Percentiles rank a stretch among this genome's conserved stretches.
Evolutionary conservation across 1,284 basidiomycete genomes (phyloP).

Genomic region (Anthracocystis setariae): DNA sequence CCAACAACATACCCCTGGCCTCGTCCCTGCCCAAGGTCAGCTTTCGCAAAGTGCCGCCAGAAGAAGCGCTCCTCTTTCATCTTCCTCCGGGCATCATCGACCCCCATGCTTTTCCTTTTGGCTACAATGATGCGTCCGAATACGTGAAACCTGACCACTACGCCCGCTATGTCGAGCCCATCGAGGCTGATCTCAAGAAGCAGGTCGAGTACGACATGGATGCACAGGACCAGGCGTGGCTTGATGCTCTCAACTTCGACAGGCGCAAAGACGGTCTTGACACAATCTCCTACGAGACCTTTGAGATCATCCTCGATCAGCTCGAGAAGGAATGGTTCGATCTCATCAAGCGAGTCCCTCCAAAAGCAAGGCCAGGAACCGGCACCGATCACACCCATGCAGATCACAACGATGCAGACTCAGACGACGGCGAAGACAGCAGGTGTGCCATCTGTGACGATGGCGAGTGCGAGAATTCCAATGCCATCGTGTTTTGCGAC

Average conservation of each 20-base stretch:
- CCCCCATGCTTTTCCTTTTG: conserved; percentile 54
- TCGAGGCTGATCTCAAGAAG: conserved; percentile 87
- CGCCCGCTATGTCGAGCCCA: conserved; percentile 89
- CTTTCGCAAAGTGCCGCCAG: conserved; percentile 53
- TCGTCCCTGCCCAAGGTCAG: conserved; percentile 60
- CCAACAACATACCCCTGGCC: conserved; percentile 59
- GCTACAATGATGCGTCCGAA: conserved; percentile 78
- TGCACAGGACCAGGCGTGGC: conserved; percentile 98
- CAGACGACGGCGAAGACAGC: conserved; percentile 68
- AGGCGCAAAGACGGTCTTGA: conserved; percentile 81
- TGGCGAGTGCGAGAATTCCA: conserved; percentile 96
- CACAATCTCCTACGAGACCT: conserved; percentile 76
- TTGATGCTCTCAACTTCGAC: conserved; percentile 84
- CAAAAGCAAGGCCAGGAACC: conserved; percentile 38
- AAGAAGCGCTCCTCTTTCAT: conserved; percentile 48
- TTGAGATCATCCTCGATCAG: conserved; percentile 96
- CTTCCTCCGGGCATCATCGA: conserved; percentile 53
- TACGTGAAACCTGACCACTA: conserved; percentile 84
- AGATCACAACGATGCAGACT: conserved; percentile 44
- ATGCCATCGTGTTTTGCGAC: conserved; percentile 99
- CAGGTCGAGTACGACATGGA: conserved; percentile 99
- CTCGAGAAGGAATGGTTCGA: conserved; percentile 99
- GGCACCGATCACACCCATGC: conserved; percentile 20
- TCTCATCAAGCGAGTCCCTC: conserved; percentile 70
- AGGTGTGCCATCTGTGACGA: conserved; percentile 98